Conservation (phyloP, 1,284 basidiomycete species). For the Pyrrhoderma lamaoense region DNA sequence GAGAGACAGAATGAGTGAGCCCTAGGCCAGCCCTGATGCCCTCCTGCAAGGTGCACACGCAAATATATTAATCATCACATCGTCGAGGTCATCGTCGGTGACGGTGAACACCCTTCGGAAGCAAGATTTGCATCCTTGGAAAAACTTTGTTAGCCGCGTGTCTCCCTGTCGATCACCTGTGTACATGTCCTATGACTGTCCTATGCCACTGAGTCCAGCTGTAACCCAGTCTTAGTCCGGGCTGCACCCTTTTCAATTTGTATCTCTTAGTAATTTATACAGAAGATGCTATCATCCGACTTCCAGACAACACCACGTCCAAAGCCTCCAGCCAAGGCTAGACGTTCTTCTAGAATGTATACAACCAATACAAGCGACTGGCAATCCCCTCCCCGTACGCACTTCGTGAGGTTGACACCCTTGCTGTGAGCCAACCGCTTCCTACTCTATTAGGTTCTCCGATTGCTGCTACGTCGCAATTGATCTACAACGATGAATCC, state of each 20-base stretch:
- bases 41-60: neutral
- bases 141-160: too few species aligned
- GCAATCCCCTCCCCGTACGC: slow-evolving; percentile 18
- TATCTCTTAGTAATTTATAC: neutral
- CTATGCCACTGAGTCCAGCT: too few species aligned
- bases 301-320: slow-evolving; percentile 4
- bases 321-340: slow-evolving; percentile 10
- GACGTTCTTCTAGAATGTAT: slow-evolving; percentile 2
- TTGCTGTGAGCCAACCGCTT: neutral
- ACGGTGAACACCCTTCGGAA: neutral
- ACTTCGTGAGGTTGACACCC: neutral
- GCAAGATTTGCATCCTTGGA: neutral
- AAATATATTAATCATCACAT: neutral
- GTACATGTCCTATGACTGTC: too few species aligned
- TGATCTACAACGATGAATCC: slow-evolving; percentile 2
- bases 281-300: slow-evolving; percentile 10
- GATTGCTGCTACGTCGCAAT: slow-evolving; percentile 10
- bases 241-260: too few species aligned
- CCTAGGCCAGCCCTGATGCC: too few species aligned
- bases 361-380: neutral
- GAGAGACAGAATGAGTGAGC: neutral
- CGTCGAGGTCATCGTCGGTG: slow-evolving; percentile 4
- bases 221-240: neutral
- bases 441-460: slow-evolving; percentile 14
- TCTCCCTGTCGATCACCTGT: too few species aligned